A percentile compares a stretch with the other conserved stretches of the same genome.
Evolutionary conservation across 2,329 filamentous ascomycete species (phyloP).

Genomic region (Helotiales sp.): DNA sequence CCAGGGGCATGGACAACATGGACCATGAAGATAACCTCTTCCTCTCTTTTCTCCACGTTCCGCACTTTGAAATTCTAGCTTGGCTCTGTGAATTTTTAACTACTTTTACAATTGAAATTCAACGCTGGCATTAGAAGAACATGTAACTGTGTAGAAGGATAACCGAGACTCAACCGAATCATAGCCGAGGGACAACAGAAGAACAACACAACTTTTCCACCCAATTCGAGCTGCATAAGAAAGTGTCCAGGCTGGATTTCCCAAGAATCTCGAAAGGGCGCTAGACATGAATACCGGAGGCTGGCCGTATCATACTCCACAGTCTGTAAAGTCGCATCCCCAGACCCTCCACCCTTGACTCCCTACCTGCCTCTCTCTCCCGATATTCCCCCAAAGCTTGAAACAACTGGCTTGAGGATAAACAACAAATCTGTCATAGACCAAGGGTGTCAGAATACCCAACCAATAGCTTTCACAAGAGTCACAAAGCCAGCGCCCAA

Average conservation of each 20-base stretch:
- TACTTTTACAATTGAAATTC: not conserved
- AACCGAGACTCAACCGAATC: not conserved
- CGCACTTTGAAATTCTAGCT: not conserved
- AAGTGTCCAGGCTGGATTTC: not conserved
- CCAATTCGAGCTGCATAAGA: not conserved
- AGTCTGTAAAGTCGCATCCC: not conserved
- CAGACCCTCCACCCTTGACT: not conserved
- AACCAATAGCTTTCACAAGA: constrained; percentile 16
- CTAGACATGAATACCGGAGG: not conserved
- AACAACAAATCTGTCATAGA: constrained; percentile 8
- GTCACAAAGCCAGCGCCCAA: constrained; percentile 6
- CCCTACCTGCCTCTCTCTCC: not conserved
- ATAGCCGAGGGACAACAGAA: not conserved
- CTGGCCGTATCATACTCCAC: not conserved
- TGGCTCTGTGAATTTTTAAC: not conserved
- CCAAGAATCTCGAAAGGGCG: not conserved
- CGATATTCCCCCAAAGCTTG: not conserved
- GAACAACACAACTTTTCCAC: not conserved
- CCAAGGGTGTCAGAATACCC: not conserved
- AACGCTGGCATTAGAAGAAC: not conserved
- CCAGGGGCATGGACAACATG: not conserved
- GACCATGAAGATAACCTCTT: not conserved
- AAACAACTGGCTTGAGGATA: constrained; percentile 9
- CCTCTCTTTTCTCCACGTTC: not conserved
- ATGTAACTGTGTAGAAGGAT: not conserved